Percentiles rank a stretch among this genome's conserved stretches.
These are phyloP conservation scores for Saprolegnia diclina DNA, from an alignment of 352 stramenopile genomes.

Conservation along the genomic window DNA sequence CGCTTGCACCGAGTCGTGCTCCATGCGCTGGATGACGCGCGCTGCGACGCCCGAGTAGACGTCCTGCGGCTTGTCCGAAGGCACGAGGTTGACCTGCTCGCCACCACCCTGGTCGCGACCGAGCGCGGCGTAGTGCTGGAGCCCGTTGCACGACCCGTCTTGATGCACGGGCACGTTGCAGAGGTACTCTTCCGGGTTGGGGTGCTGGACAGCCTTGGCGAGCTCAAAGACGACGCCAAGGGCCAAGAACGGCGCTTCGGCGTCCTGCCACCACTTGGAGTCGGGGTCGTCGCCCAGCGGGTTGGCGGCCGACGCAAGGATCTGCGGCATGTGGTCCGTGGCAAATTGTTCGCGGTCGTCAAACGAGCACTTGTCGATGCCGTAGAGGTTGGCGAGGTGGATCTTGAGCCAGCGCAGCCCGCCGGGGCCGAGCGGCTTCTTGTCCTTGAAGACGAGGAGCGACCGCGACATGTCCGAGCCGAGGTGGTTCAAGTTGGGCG, in stretches of 20 bases:
- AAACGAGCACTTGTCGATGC: conserved; percentile 93
- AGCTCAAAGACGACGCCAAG: conserved; percentile 97
- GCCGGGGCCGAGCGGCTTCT: conserved; percentile 90
- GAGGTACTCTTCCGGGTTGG: conserved; percentile 91
- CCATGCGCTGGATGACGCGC: conserved; percentile 75
- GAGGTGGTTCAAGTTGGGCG: conserved; percentile 98
- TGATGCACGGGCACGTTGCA: conserved; percentile 96
- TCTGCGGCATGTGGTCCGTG: conserved; percentile 91
- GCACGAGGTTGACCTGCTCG: conserved; percentile 96
- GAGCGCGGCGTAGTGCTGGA: conserved; percentile 99
- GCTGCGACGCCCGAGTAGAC: conserved; percentile 95
- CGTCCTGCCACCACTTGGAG: conserved; percentile 92
- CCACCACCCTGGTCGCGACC: conserved; percentile 92
- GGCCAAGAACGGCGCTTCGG: conserved; percentile 97
- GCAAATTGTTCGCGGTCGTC: conserved; percentile 94
- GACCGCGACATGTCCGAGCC: conserved; percentile 97
- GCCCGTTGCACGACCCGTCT: conserved; percentile 98
- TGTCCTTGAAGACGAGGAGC: conserved; percentile 93
- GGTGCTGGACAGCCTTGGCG: conserved; percentile 88
- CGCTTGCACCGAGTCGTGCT: conserved; percentile 48
- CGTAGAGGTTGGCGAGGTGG: conserved; percentile 89
- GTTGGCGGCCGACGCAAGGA: conserved; percentile 84
- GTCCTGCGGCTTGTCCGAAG: conserved; percentile 91
- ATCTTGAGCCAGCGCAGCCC: conserved; percentile 99
- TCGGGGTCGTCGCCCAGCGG: conserved; percentile 78